Conservation (phyloP, 176 grass and related monocot species). For the Aegilops speltoides region DNA sequence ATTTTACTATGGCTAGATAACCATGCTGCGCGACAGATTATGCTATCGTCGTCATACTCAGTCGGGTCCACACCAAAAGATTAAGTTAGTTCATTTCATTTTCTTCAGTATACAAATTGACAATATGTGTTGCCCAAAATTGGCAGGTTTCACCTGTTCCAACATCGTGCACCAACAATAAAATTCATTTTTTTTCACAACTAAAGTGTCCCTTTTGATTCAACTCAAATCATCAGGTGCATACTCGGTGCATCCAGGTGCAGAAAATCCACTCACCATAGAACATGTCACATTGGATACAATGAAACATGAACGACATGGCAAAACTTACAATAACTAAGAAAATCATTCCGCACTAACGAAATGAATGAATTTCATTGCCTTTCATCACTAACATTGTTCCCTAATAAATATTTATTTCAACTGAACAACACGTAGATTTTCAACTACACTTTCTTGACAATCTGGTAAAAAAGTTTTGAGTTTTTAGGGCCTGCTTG, state of each 20-base stretch:
- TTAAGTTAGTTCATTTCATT: not conserved
- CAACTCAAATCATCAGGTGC: not conserved
- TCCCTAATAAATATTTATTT: not conserved
- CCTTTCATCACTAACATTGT: not conserved
- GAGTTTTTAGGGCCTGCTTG: not conserved
- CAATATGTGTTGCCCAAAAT: not conserved
- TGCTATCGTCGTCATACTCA: not conserved
- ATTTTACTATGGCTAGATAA: not conserved
- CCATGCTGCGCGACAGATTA: not conserved
- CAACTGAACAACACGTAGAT: not conserved
- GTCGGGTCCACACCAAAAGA: not conserved
- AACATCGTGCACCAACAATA: not conserved
- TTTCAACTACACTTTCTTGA: not conserved
- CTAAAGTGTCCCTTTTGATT: not conserved
- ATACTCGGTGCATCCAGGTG: not conserved
- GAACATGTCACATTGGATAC: not conserved
- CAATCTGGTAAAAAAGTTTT: not conserved
- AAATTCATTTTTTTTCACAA: not conserved
- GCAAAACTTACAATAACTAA: not conserved
- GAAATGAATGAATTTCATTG: not conserved
- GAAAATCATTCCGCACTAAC: not conserved
- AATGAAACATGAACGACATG: conserved; percentile 18
- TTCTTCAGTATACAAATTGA: not conserved
- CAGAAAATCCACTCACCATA: not conserved
- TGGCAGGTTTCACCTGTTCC: not conserved